Evolutionary conservation across 2,329 filamentous ascomycete species (phyloP), one percentile per base, ranked within the genome.

Genomic region (Fusarium mexicanum): DNA sequence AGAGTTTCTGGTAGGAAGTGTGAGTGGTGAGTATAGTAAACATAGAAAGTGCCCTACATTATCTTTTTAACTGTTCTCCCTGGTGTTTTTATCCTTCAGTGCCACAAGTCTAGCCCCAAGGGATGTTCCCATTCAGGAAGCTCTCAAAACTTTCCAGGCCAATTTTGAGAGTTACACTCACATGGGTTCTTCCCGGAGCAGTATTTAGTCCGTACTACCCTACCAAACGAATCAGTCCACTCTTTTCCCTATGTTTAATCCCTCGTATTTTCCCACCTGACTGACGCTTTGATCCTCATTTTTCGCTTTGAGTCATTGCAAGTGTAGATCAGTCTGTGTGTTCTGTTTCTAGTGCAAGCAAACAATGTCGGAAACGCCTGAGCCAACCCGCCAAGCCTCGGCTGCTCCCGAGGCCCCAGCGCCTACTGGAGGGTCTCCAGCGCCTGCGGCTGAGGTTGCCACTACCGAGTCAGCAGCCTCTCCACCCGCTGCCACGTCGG

Each of bases 1-100:
- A 9, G 29, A 3, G 8, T 3, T 20, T 7, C 1, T 3, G 3
- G 11, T 20, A 18, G 3, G 1, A 2, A 35, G 0, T 0, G 2
- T 8, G 2, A 20, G 16, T 20, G 4, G 12, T 10, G 3, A 16
- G 6, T 8, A 10, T 16, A 5, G 10, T 5, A 11, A 1, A 5
- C 3, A 11, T 8, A 29, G 4, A 16, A 8, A 31, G 1, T 22
- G 9, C 6, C 6, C 2, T 53, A 9, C 0, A 11, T 26, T 1
- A 6, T 0, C 9, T n/a, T 38, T 29, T 5, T 38, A 17, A 1
- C 13, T 7, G 4, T 17, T 8, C 4, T 13, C 0, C 12, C 9
- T 18, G 3, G 1, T 18, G 24, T 0, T 2, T 18, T n/a, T 14
- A 8, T 10, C 16, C 16, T n/a, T 10, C 51, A 29, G 51, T n/a